These are phyloP conservation scores for Coprinopsis cinerea DNA, from an alignment of 768 basidiomycete species.

Conservation along the genomic window DNA sequence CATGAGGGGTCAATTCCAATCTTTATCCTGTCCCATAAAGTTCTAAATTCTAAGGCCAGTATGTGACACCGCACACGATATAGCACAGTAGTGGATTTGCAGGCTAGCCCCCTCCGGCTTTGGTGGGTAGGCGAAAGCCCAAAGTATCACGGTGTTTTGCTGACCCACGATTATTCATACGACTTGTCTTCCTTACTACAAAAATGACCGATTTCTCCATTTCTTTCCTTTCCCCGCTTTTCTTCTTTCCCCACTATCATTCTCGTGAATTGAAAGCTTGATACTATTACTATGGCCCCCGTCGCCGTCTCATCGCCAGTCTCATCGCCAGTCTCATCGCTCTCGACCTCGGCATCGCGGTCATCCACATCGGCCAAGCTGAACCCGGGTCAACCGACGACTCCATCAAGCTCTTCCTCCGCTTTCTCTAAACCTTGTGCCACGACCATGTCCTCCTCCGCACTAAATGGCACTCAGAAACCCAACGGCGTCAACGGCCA, in stretches of 20 bases:
- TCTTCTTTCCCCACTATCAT: too few species aligned
- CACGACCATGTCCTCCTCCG: not conserved
- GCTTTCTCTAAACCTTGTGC: not conserved
- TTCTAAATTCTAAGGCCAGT: too few species aligned
- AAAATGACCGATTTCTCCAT: not conserved
- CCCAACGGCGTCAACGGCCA: not conserved
- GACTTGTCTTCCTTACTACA: not conserved
- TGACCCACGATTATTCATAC: constrained; percentile 3
- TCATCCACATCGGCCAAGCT: not conserved
- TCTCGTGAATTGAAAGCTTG: too few species aligned
- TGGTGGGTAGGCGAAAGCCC: not conserved
- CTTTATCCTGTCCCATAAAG: too few species aligned
- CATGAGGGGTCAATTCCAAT: too few species aligned
- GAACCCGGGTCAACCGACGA: not conserved
- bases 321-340: not conserved
- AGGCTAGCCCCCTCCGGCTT: too few species aligned
- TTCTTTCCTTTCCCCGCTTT: not conserved
- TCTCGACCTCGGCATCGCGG: constrained; percentile 21
- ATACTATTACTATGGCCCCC: too few species aligned
- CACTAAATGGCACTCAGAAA: not conserved
- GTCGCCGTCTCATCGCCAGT: not conserved
- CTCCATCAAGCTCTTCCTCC: too few species aligned
- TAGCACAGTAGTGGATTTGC: constrained; percentile 2
- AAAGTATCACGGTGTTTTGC: constrained; percentile 2
- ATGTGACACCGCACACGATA: too few species aligned